Evolutionary conservation across 176 grass and related monocot species (phyloP), one percentile per base, ranked within the genome.

Genomic region (Neostapfia colusana): DNA sequence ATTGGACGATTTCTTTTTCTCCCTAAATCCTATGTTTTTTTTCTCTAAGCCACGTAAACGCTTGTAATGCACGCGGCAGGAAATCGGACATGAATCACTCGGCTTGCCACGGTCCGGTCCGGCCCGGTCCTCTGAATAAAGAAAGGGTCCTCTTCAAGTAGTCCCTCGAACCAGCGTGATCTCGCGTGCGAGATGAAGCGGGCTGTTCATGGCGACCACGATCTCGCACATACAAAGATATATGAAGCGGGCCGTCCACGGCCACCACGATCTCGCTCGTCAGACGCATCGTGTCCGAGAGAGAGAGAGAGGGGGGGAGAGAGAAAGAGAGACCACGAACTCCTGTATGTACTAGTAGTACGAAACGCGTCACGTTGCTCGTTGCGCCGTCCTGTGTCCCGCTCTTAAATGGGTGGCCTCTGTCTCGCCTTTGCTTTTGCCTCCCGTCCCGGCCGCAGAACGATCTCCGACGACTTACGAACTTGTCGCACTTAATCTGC

Each of bases 191-290:
- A 31, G 31, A 31, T 31, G 31, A 31, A 16, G 14, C 14, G 53
- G 57, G 28, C 81, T 10, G 56, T n/a, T 46, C 65, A 8, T 59
- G 65, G 20, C 66, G 26, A 27, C 60, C 85, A 72, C 82, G 73
- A 73, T 83, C 41, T 63, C 17, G 41, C 42, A 39, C 10, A n/a
- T n/a, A n/a, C n/a, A 37, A 61, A 59, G 51, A 76, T 40, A 39
- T 49, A 26, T 2, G 15, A 17, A 14, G 25, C 25, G 26, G 26
- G 14, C 49, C 48, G 46, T 72, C 79, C 69, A 49, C 67, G 68
- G 44, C 28, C 28, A 66, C 58, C 83, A 79, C 76, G 59, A 73
- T 79, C 37, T 12, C 61, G 8, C 3, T 42, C 23, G 65, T 13
- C 37, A 43, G 21, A 66, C 41, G 65, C 64, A 28, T 37, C 17